Conservation (phyloP, 306 rosid species). For the Alnus rubra region DNA sequence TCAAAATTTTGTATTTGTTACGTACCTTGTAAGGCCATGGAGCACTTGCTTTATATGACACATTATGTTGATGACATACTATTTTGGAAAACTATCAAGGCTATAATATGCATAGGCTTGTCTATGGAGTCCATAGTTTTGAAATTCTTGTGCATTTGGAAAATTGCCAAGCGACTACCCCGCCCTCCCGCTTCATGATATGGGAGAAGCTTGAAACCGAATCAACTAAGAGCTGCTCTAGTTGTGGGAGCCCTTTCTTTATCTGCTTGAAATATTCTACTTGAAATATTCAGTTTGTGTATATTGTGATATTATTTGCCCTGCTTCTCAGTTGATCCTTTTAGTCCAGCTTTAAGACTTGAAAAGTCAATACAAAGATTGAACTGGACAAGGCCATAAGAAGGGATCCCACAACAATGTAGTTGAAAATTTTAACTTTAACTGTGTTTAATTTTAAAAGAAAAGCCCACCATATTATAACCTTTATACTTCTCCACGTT, state of each 20-base stretch:
- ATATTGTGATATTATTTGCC: constrained; percentile 9
- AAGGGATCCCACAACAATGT: neutral
- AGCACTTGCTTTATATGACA: no score
- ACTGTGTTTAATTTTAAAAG: neutral
- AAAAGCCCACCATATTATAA: no score
- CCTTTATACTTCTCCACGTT: no score
- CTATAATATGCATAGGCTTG: no score
- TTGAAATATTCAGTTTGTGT: constrained; percentile 27
- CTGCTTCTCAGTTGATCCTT: neutral
- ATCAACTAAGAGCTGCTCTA: neutral
- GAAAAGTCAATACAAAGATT: neutral
- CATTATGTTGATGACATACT: no score
- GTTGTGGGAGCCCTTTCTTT: neutral
- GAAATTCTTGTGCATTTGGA: no score
- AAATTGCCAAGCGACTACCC: constrained; percentile 55
- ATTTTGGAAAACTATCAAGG: no score
- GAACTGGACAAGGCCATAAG: neutral
- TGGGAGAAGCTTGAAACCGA: constrained; percentile 21
- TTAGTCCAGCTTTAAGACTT: neutral
- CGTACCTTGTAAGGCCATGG: neutral
- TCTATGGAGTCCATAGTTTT: no score
- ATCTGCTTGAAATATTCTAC: constrained; percentile 10
- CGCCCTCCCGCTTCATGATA: constrained; percentile 44
- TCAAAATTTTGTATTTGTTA: constrained; percentile 41
- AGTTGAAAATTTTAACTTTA: neutral